Evolutionary conservation across 2,329 filamentous ascomycete species (phyloP).

Genomic region (Xylariaceae sp.): DNA sequence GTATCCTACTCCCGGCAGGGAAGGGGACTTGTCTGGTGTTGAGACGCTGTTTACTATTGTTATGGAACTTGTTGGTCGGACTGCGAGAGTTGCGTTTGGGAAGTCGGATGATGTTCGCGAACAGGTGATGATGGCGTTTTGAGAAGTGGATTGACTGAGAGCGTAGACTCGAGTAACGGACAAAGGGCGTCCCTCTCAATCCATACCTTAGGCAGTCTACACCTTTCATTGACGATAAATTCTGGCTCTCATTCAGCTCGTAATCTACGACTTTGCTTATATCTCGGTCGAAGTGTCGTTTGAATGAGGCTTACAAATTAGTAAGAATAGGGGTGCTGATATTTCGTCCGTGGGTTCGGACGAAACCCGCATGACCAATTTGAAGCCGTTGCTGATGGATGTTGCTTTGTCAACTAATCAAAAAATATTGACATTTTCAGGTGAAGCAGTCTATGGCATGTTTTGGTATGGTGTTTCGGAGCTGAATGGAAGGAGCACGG

Average conservation of each 20-base stretch:
- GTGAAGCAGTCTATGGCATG: background rate
- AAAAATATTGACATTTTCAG: background rate
- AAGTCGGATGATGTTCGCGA: slow-evolving; percentile 28
- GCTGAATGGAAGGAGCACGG: background rate
- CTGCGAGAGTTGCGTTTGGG: slow-evolving; percentile 30
- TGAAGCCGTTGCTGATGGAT: background rate
- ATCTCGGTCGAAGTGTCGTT: background rate
- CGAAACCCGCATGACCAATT: background rate
- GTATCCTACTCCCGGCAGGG: slow-evolving; percentile 30
- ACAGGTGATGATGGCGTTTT: slow-evolving; percentile 21
- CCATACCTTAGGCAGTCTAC: too few species aligned
- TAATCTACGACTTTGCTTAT: too few species aligned
- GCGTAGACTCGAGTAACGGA: too few species aligned
- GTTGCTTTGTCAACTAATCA: background rate
- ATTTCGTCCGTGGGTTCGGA: background rate
- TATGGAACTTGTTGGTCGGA: slow-evolving; percentile 28
- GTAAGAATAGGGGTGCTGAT: background rate
- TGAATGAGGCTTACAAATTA: background rate
- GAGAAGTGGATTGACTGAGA: background rate
- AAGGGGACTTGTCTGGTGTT: slow-evolving; percentile 13
- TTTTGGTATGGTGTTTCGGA: background rate
- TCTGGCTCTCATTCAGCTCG: too few species aligned
- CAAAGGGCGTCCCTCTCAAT: too few species aligned
- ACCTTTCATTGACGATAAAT: too few species aligned
- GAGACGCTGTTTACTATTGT: slow-evolving; percentile 34